Conservation (phyloP, 768 basidiomycete genomes). For the Trametes villosa region DNA sequence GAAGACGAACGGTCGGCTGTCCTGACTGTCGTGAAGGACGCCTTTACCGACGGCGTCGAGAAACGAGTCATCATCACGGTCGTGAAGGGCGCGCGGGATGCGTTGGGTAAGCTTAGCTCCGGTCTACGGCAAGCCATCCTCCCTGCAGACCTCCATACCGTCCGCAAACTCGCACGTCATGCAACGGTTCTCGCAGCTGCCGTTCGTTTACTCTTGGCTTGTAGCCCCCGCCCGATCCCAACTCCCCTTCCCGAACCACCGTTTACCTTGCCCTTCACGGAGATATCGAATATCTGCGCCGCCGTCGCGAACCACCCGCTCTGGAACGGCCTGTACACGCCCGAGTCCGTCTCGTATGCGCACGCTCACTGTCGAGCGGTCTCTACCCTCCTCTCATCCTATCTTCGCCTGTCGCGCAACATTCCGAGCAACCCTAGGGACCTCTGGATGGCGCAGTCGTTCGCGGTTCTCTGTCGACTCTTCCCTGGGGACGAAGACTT, state of each 20-base stretch:
- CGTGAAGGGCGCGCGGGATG: conserved; percentile 22
- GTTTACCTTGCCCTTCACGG: conserved; percentile 61
- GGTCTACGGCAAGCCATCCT: conserved; percentile 17
- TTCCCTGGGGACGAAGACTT: conserved; percentile 78
- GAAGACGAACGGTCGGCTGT: conserved; percentile 56
- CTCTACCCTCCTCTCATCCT: conserved; percentile 54
- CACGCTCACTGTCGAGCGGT: conserved; percentile 53
- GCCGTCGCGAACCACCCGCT: conserved; percentile 52
- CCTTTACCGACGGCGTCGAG: conserved; percentile 45
- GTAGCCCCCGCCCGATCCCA: conserved; percentile 48
- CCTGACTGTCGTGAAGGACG: conserved; percentile 40
- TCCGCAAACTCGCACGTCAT: conserved; percentile 39
- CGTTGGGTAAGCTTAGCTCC: conserved; percentile 20
- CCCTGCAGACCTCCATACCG: conserved; percentile 14
- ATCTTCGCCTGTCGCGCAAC: conserved; percentile 61
- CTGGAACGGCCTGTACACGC: conserved; percentile 46
- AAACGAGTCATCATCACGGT: conserved; percentile 30
- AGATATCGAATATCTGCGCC: conserved; percentile 58
- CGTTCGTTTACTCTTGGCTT: conserved; percentile 69
- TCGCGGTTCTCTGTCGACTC: conserved; percentile 56
- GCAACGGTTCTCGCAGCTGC: conserved; percentile 48
- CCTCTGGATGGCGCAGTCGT: conserved; percentile 70
- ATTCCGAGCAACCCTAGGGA: conserved; percentile 59
- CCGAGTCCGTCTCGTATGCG: conserved; percentile 33
- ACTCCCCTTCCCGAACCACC: conserved; percentile 53